phyloP scores from a whole-genome alignment of 1,139 yeast genomes.

The Blastobotrys indianensis region DNA sequence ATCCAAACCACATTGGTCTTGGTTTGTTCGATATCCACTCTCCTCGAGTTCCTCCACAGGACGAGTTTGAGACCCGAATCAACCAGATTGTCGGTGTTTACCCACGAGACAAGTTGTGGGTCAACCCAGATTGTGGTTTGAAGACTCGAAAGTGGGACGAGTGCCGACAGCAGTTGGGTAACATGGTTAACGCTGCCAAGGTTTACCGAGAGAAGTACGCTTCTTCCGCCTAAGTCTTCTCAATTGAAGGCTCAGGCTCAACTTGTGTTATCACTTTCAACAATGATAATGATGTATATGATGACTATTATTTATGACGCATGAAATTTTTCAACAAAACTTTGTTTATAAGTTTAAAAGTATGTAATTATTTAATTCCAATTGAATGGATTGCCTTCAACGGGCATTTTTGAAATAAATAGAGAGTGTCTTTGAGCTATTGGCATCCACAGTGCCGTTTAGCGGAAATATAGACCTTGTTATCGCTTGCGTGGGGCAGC shows the following conservation, averaged over 20 bases:
- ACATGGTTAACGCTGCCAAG: constrained; percentile 99
- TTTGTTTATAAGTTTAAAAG: too few relatives aligned
- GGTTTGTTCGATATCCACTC: constrained; percentile 99
- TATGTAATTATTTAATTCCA: too few relatives aligned
- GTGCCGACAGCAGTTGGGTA: constrained; percentile 72
- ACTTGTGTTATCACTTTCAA: constrained; percentile 6
- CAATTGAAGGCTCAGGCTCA: not conserved
- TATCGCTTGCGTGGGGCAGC: not conserved
- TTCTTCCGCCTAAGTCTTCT: constrained; percentile 13
- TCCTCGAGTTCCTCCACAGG: constrained; percentile 98
- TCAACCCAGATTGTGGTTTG: constrained; percentile 99
- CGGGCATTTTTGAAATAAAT: too few relatives aligned
- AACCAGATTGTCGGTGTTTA: constrained; percentile 91
- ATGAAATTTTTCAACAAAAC: constrained; percentile 9
- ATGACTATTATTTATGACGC: not conserved
- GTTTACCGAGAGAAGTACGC: constrained; percentile 61
- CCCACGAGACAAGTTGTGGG: constrained; percentile 98
- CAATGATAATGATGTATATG: constrained; percentile 2
- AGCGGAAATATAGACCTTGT: too few relatives aligned
- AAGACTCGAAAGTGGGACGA: constrained; percentile 97
- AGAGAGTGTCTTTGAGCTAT: too few relatives aligned
- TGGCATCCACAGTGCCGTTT: too few relatives aligned
- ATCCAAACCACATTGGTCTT: constrained; percentile 99
- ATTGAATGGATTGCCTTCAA: too few relatives aligned
- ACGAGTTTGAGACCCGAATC: constrained; percentile 91